Percentiles rank a stretch among this genome's conserved stretches.
These are phyloP conservation scores for Aegilops speltoides DNA, from an alignment of 176 grass and related monocot species.

Conservation along the genomic window DNA sequence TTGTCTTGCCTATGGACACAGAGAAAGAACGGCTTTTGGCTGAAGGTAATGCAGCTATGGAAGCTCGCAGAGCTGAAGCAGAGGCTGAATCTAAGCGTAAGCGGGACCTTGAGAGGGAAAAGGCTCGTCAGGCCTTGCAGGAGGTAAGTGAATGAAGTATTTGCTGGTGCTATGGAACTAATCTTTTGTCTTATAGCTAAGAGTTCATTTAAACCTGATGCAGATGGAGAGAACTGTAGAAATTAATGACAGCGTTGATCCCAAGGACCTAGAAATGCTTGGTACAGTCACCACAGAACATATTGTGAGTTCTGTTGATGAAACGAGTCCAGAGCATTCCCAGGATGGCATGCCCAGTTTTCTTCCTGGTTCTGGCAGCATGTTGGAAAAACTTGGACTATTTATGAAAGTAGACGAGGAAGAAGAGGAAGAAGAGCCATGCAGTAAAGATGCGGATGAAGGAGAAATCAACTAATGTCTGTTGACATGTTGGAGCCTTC, in stretches of 20 bases:
- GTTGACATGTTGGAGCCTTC: slow-evolving; percentile 7
- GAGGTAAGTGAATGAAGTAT: slow-evolving; percentile 50
- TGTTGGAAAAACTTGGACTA: slow-evolving; percentile 78
- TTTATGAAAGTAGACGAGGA: slow-evolving; percentile 91
- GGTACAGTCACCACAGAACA: slow-evolving; percentile 59
- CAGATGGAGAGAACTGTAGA: slow-evolving; percentile 91
- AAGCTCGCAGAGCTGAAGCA: slow-evolving; percentile 78
- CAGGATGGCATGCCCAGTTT: slow-evolving; percentile 70
- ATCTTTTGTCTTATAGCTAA: slow-evolving; percentile 12
- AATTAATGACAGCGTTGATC: slow-evolving; percentile 71
- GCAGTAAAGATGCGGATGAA: slow-evolving; percentile 58
- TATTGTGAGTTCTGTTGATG: slow-evolving; percentile 69
- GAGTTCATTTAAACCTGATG: background rate
- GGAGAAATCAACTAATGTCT: slow-evolving; percentile 60
- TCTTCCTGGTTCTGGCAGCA: slow-evolving; percentile 51
- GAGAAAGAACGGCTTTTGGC: slow-evolving; percentile 79
- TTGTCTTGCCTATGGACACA: slow-evolving; percentile 28
- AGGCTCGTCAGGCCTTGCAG: slow-evolving; percentile 77
- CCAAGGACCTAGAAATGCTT: slow-evolving; percentile 88
- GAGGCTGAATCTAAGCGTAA: slow-evolving; percentile 82
- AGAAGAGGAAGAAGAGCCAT: slow-evolving; percentile 78
- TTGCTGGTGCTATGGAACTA: background rate
- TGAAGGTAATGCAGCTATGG: slow-evolving; percentile 92
- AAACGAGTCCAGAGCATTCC: slow-evolving; percentile 67
- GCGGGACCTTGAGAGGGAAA: slow-evolving; percentile 81